These are phyloP conservation scores for Coemansia sp. DNA, from an alignment of 192 early-diverging fungal genomes.

Conservation along the genomic window DNA sequence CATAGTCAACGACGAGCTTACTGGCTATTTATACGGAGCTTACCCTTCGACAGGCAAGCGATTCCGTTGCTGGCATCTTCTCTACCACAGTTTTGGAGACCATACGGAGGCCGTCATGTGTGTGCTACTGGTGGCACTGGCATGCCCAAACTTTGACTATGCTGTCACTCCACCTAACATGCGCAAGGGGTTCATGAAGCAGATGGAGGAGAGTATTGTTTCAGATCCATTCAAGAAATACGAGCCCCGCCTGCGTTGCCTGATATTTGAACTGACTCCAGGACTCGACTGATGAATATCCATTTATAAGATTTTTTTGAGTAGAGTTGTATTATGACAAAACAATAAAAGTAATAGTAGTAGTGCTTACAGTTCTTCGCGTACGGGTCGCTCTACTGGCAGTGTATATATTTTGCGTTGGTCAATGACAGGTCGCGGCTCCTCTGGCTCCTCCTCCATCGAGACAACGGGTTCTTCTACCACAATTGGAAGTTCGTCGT, in stretches of 20 bases:
- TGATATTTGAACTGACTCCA: background rate
- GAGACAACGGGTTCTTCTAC: background rate
- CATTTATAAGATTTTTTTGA: no score
- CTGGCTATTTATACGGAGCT: background rate
- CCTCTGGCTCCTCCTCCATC: background rate
- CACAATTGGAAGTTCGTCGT: background rate
- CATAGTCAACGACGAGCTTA: background rate
- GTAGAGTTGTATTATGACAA: background rate
- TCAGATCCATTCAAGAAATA: background rate
- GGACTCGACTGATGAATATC: background rate
- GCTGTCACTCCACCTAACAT: background rate
- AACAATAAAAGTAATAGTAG: background rate
- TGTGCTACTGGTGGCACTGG: background rate
- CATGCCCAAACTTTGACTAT: background rate
- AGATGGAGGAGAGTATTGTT: background rate
- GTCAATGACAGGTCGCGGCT: slow-evolving; percentile 1
- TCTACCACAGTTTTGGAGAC: background rate
- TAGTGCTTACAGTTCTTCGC: slow-evolving; percentile 11
- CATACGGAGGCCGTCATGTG: background rate
- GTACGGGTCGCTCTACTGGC: slow-evolving; percentile 17
- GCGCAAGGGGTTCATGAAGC: background rate
- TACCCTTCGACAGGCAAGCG: background rate
- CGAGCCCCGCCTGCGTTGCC: background rate
- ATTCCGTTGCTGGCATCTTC: background rate
- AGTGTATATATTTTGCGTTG: slow-evolving; percentile 9